Conservation (phyloP, 2,329 filamentous ascomycete genomes). For the Pseudocercospora eumusae region DNA sequence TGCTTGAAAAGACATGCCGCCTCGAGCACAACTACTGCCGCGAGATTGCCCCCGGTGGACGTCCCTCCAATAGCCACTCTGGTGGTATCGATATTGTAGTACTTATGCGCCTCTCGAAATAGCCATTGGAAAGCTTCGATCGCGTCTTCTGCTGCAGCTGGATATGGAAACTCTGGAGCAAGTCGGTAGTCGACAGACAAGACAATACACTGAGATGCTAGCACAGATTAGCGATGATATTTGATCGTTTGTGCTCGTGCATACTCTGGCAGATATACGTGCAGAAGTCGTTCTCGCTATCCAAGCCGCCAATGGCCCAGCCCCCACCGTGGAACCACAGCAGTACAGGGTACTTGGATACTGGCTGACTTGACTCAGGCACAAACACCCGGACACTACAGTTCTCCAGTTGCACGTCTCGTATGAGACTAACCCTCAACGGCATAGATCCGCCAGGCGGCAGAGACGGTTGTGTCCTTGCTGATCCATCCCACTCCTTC, state of each 20-base stretch:
- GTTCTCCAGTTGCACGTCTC: conserved; percentile 22
- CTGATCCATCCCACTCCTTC: conserved; percentile 24
- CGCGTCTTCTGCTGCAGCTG: conserved; percentile 46
- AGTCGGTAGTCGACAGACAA: conserved; percentile 42
- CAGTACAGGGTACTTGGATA: conserved; percentile 16
- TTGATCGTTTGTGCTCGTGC: not conserved
- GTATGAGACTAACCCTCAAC: conserved; percentile 18
- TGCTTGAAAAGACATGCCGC: conserved; percentile 26
- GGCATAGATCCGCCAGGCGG: conserved; percentile 19
- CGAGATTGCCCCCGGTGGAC: conserved; percentile 26
- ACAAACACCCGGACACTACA: conserved; percentile 27
- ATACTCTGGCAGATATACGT: conserved; percentile 27
- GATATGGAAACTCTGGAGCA: conserved; percentile 51
- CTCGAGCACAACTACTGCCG: conserved; percentile 26
- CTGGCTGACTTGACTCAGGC: conserved; percentile 19
- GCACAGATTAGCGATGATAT: not conserved
- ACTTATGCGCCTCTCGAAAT: conserved; percentile 21
- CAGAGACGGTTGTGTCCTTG: conserved; percentile 18
- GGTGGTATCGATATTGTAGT: conserved; percentile 21
- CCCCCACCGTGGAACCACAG: conserved; percentile 20
- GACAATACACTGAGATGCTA: conserved; percentile 25
- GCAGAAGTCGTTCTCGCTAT: conserved; percentile 30
- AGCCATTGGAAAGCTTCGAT: conserved; percentile 50
- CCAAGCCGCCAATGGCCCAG: conserved; percentile 25
- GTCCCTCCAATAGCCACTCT: conserved; percentile 26